Percentiles rank a stretch among this genome's conserved stretches.
Conservation (phyloP, 2,329 filamentous ascomycete species). For the Sporothrix pallida region DNA sequence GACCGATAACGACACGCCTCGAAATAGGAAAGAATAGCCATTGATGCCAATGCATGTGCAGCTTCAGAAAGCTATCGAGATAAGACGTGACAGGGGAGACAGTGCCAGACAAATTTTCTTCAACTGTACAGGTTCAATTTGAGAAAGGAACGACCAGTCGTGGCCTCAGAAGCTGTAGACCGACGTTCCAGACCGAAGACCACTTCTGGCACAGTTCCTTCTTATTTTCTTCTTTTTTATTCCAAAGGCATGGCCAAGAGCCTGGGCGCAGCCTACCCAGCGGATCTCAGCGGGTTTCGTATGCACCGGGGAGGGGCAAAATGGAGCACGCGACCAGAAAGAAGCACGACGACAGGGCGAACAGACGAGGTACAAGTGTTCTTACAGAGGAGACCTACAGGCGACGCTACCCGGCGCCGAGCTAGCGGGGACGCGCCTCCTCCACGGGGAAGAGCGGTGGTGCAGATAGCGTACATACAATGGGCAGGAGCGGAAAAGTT, state of each 20-base stretch:
- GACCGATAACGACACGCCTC: not conserved
- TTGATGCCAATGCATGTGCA: not conserved
- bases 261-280: conserved; percentile 16
- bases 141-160: not conserved
- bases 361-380: not conserved
- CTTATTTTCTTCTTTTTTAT: not conserved
- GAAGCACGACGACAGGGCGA: not conserved
- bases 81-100: no score
- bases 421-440: not conserved
- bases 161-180: not conserved
- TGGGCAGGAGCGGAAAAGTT: conserved; percentile 1
- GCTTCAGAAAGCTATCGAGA: not conserved
- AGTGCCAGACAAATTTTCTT: no score
- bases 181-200: conserved; percentile 22
- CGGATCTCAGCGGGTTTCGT: not conserved
- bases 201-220: no score
- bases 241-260: not conserved
- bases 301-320: conserved; percentile 14
- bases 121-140: not conserved
- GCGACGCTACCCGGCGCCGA: conserved; percentile 6
- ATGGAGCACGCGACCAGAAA: conserved; percentile 28
- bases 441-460: conserved; percentile 16
- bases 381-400: no score
- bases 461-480: not conserved
- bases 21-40: not conserved